These are phyloP conservation scores for Ascochyta rabiei DNA, from an alignment of 2,329 filamentous ascomycete genomes.

Conservation along the genomic window DNA sequence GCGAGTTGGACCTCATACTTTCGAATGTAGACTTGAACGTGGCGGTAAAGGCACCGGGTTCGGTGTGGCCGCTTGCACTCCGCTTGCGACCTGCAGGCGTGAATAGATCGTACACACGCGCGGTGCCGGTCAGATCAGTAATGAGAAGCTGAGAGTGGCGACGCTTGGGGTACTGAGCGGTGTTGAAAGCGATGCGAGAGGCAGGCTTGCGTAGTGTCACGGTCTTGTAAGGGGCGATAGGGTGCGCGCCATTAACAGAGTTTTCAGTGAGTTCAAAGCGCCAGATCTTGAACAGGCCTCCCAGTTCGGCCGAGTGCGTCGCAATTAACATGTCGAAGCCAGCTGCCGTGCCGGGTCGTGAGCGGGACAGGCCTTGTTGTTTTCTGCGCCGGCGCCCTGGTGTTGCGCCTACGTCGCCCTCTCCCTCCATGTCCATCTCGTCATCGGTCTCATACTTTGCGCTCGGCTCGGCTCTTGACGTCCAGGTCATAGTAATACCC, in stretches of 20 bases:
- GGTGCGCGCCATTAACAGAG: slow-evolving; percentile 45
- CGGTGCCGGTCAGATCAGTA: slow-evolving; percentile 59
- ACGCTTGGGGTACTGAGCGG: slow-evolving; percentile 57
- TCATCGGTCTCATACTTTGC: slow-evolving; percentile 28
- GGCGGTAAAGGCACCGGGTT: slow-evolving; percentile 39
- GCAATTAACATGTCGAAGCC: slow-evolving; percentile 51
- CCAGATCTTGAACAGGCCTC: slow-evolving; percentile 50
- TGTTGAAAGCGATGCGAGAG: slow-evolving; percentile 60
- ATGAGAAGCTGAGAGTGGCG: slow-evolving; percentile 63
- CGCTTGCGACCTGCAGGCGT: slow-evolving; percentile 39
- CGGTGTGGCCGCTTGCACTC: slow-evolving; percentile 21
- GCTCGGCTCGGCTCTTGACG: slow-evolving; percentile 34
- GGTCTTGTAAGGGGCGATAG: slow-evolving; percentile 53
- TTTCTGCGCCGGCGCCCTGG: slow-evolving; percentile 26
- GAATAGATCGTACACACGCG: slow-evolving; percentile 64
- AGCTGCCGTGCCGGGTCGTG: slow-evolving; percentile 25
- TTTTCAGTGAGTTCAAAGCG: slow-evolving; percentile 47
- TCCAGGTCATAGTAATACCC: slow-evolving; percentile 61
- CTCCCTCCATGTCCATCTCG: slow-evolving; percentile 47
- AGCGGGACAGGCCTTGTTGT: slow-evolving; percentile 30
- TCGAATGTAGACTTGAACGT: slow-evolving; percentile 45
- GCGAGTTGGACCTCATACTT: slow-evolving; percentile 29
- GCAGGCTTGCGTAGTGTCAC: slow-evolving; percentile 58
- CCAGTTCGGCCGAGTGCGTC: slow-evolving; percentile 49
- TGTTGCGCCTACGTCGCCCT: slow-evolving; percentile 27